phyloP scores from a whole-genome alignment of 78 protist species.

The Dictyostelium capitatum region DNA sequence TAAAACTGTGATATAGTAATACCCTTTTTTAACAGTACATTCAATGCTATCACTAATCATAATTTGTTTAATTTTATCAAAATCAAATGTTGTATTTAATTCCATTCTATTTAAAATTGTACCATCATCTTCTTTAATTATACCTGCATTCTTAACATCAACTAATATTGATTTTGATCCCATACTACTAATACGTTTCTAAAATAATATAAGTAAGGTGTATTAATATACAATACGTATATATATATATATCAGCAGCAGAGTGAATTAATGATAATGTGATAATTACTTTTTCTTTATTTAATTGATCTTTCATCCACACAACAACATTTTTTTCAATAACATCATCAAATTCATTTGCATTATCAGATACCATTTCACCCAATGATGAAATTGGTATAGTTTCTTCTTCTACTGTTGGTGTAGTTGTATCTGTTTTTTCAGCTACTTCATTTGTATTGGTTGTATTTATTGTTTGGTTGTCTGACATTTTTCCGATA shows the following conservation, averaged over 20 bases:
- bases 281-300: conserved; percentile 34
- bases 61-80: conserved; percentile 33
- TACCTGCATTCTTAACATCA: conserved; percentile 72
- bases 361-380: conserved; percentile 6
- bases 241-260: background rate
- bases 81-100: conserved; percentile 38
- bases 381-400: conserved; percentile 16
- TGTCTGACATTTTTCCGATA: conserved; percentile 1
- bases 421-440: background rate
- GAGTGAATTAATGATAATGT: conserved; percentile 2
- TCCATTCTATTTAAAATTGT: conserved; percentile 46
- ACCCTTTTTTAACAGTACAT: conserved; percentile 50
- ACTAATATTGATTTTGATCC: conserved; percentile 23
- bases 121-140: conserved; percentile 30
- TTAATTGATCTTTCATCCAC: conserved; percentile 67
- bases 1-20: conserved; percentile 40
- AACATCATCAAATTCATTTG: conserved; percentile 7
- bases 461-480: background rate
- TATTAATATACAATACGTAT: background rate
- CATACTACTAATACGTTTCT: conserved; percentile 14
- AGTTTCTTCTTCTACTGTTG: background rate
- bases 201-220: background rate
- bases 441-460: background rate
- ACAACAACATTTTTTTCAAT: conserved; percentile 46
- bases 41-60: conserved; percentile 49